These are phyloP conservation scores for Coemansia sp. DNA, from an alignment of 192 early-diverging fungal species.

Conservation along the genomic window DNA sequence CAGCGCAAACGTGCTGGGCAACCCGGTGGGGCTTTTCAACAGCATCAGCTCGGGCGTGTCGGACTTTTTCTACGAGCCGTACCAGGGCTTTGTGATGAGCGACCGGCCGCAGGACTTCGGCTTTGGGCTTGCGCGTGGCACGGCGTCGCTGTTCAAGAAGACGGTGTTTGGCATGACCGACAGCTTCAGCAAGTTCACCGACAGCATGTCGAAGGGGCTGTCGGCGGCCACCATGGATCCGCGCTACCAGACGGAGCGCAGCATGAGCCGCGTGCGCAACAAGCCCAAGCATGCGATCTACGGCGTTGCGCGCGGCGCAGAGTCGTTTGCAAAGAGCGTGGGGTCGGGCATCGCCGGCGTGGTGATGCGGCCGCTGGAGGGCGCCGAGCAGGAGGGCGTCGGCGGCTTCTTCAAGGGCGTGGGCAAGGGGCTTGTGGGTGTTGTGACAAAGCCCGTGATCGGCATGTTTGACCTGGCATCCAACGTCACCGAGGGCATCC, in stretches of 20 bases:
- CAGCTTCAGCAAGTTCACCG: conserved; percentile 93
- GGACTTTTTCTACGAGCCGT: conserved; percentile 98
- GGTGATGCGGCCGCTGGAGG: conserved; percentile 85
- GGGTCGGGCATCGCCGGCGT: conserved; percentile 88
- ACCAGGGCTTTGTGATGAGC: conserved; percentile 95
- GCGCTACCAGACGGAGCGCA: conserved; percentile 82
- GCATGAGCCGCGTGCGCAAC: conserved; percentile 80
- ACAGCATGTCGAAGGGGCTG: conserved; percentile 94
- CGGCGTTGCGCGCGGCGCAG: conserved; percentile 86
- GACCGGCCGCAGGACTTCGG: conserved; percentile 93
- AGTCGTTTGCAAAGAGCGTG: conserved; percentile 80
- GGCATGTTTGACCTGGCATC: conserved; percentile 95
- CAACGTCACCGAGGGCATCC: conserved; percentile 91
- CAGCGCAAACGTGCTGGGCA: conserved; percentile 95
- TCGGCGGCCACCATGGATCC: conserved; percentile 94
- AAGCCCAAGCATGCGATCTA: conserved; percentile 86
- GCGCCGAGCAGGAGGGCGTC: conserved; percentile 84
- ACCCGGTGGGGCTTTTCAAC: conserved; percentile 96
- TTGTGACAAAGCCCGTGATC: conserved; percentile 92
- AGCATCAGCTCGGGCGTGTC: conserved; percentile 92
- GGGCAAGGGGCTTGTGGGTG: conserved; percentile 91
- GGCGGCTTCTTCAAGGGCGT: conserved; percentile 95
- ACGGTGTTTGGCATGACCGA: conserved; percentile 96
- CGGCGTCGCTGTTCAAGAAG: conserved; percentile 78
- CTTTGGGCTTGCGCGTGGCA: conserved; percentile 84